Conservation (phyloP, 306 rosid genomes). For the Cicer yamashitae region DNA sequence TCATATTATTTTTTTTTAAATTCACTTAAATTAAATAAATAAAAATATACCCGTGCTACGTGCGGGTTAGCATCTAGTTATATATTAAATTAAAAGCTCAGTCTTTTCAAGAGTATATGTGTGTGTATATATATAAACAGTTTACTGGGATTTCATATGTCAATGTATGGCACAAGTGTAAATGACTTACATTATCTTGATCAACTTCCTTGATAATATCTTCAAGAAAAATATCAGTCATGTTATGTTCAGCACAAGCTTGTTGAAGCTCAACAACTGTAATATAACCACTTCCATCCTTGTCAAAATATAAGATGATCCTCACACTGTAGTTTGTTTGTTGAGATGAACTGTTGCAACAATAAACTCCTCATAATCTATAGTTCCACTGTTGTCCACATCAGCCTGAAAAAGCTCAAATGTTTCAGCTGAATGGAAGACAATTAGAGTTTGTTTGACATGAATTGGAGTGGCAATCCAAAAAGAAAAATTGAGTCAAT, state of each 20-base stretch:
- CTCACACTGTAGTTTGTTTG: conserved; percentile 92
- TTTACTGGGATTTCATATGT: conserved; percentile 32
- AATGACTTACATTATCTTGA: conserved; percentile 86
- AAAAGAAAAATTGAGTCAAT: conserved; percentile 8
- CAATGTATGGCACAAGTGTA: conserved; percentile 25
- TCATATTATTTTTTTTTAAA: no score
- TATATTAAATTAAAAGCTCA: conserved; percentile 4
- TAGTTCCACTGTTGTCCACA: conserved; percentile 94
- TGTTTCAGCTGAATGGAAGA: conserved; percentile 48
- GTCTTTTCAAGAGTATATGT: conserved; percentile 3
- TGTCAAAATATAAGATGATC: conserved; percentile 93
- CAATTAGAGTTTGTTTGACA: conserved; percentile 30
- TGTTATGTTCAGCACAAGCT: conserved; percentile 87
- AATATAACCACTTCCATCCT: conserved; percentile 92
- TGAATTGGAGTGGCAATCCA: conserved; percentile 5
- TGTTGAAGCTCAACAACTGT: conserved; percentile 96
- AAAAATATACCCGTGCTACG: no score
- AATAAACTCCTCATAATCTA: conserved; percentile 93
- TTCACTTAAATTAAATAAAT: no score
- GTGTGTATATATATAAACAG: no score
- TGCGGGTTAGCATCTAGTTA: no score
- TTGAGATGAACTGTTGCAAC: conserved; percentile 97
- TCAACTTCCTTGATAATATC: conserved; percentile 93
- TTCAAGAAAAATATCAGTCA: conserved; percentile 84
- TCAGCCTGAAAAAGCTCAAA: conserved; percentile 76